Conservation (phyloP, 2,329 filamentous ascomycete genomes). For the Tolypocladium cylindrosporum region DNA sequence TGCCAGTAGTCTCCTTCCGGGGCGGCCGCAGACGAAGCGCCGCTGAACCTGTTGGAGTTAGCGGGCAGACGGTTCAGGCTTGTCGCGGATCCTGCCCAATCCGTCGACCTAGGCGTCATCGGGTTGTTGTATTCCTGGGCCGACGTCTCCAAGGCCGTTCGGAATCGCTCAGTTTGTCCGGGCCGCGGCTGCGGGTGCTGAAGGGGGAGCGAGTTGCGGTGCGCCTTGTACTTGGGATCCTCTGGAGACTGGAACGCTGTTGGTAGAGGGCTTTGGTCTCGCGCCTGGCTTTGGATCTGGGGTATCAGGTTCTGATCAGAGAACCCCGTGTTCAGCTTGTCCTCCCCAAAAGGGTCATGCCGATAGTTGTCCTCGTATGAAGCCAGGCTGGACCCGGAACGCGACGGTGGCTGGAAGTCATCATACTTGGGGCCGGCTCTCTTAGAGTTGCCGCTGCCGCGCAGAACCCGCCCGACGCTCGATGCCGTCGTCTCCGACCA, state of each 20-base stretch:
- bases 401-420: conserved; percentile 51
- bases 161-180: conserved; percentile 64
- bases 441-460: conserved; percentile 49
- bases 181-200: conserved; percentile 70
- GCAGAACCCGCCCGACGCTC: conserved; percentile 70
- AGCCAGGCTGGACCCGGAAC: conserved; percentile 66
- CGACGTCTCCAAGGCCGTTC: conserved; percentile 62
- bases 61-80: conserved; percentile 44
- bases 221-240: conserved; percentile 73
- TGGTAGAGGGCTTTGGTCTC: conserved; percentile 23
- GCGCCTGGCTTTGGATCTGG: conserved; percentile 11
- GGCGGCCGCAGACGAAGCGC: conserved; percentile 24
- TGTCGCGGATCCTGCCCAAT: conserved; percentile 53
- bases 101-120: conserved; percentile 48
- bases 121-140: conserved; percentile 57
- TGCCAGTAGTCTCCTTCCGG: conserved; percentile 33
- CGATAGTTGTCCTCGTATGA: conserved; percentile 49
- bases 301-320: conserved; percentile 38
- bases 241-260: conserved; percentile 45
- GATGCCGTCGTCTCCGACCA: conserved; percentile 97
- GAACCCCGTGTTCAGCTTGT: conserved; percentile 49
- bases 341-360: conserved; percentile 46
- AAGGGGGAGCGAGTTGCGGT: conserved; percentile 70
- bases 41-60: conserved; percentile 38
- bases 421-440: conserved; percentile 48